Evolutionary conservation across 345 rosid genomes (phyloP), one percentile per base, ranked within the genome.

Genomic region (Ceriops decandra): DNA sequence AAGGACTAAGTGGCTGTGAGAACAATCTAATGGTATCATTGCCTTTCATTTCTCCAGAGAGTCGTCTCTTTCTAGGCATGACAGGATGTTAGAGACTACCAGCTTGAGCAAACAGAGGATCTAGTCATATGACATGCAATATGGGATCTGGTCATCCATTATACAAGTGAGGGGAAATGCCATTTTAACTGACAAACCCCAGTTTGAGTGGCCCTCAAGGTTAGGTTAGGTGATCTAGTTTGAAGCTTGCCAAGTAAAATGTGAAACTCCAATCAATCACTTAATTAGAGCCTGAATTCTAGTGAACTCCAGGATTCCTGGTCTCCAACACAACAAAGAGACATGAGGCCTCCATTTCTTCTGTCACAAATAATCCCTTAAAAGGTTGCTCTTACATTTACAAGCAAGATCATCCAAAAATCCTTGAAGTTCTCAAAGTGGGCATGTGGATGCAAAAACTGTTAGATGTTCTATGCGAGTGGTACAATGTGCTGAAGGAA

Each of bases 371-470:
- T 21, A 15, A n/a, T 47, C 52, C 60, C 20, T 11, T 32, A 47
- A 6, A 6, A 54, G 13, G 24, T 5, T 60, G 20, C 58, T 21
- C 21, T 11, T 7, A 21, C 54, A 28, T 31, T 21, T 0, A 10
- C 15, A 20, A 28, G n/a, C 19, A 7, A 52, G n/a, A 24, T 52
- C 21, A 10, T 11, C 28, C 20, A 52, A 24, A 49, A 68, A 57
- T 32, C 1, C 19, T 52, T 32, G 20, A 59, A 51, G 63, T 66
- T 19, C 10, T 47, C 30, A 57, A 5, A 19, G 58, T 38, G 54
- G 15, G 6, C 24, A 15, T 15, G 64, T 19, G 74, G 36, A 65
- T 38, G 53, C 21, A 54, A 47, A 70, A 64, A 52, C 32, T 4
- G 57, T 53, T 53, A 68, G 26, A 53, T 57, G 36, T 30, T 62